Evolutionary conservation across 192 early-diverging fungal genomes (phyloP).

Genomic region (Allomyces macrogynus): DNA sequence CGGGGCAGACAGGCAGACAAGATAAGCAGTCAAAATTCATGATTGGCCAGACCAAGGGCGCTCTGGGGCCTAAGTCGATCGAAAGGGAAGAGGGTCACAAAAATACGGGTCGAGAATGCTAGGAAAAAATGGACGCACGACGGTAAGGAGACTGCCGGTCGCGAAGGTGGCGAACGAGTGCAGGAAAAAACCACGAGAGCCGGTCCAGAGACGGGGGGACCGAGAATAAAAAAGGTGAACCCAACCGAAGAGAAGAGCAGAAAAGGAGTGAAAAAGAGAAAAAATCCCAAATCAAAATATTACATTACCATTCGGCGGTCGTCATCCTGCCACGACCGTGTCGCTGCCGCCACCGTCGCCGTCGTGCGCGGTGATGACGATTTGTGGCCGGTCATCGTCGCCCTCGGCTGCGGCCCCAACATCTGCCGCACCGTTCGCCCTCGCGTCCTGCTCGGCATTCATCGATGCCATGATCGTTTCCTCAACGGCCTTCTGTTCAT

Average conservation of each 20-base stretch:
- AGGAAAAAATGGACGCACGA: too few relatives aligned
- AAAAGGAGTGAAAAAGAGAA: neutral
- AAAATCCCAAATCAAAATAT: neutral
- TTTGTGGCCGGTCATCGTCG: neutral
- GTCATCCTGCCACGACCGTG: neutral
- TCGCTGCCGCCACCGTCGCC: neutral
- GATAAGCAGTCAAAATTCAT: too few relatives aligned
- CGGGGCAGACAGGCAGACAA: too few relatives aligned
- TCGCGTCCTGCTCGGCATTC: neutral
- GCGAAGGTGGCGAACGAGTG: too few relatives aligned
- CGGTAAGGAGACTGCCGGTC: too few relatives aligned
- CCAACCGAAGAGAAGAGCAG: neutral
- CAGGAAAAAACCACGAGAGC: neutral
- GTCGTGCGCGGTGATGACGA: neutral
- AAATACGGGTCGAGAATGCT: too few relatives aligned
- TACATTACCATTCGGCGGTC: neutral
- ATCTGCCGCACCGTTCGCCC: neutral
- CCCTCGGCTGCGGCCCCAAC: neutral
- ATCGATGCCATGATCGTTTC: conserved; percentile 6
- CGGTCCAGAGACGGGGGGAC: neutral
- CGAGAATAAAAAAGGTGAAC: neutral
- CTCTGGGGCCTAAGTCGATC: too few relatives aligned
- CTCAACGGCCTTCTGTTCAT: conserved; percentile 10
- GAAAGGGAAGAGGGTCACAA: too few relatives aligned
- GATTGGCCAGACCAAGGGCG: too few relatives aligned